Evolutionary conservation across 2,329 filamentous ascomycete species (phyloP), one percentile per base, ranked within the genome.

Genomic region (Ilyonectria sp.): DNA sequence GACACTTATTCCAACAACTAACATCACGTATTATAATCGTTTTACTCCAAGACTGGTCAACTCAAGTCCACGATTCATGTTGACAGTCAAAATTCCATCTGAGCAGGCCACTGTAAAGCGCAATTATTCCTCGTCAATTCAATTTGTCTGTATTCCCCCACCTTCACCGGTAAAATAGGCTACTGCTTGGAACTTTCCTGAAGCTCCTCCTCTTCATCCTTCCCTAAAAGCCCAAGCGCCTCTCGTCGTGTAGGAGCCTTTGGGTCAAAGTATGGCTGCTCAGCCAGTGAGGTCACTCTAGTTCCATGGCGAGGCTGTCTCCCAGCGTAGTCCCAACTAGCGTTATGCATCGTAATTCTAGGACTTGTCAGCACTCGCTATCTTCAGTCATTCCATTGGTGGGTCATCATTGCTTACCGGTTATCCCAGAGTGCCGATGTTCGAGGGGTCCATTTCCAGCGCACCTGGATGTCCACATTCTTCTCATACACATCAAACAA

Each of bases 401-500:
- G 4, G n/a, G 7, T 17, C 29, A 6, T 5, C 5, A 6, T 11
- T 2, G 75, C 83, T 74, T 47, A 88, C 83, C 89, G 84, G 72
- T 93, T 93, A 74, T 93, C 91, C 91, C 91, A 93, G 4, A 93
- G 79, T 0, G 90, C 92, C 58, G 87, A 91, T 0, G 91, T 92
- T 29, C 85, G 80, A 0, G 90, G 88, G 0, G 88, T 92, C 92
- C 92, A 94, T 74, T 86, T 88, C 81, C 93, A 93, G 0, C 91
- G 86, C 6, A 93, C 85, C 77, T 94, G 91, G 60, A 93, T 93
- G 74, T 94, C 92, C 4, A 91, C 84, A 64, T 91, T 92, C 69
- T 84, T 84, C 80, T 93, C 91, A 75, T 89, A 93, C 0, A 93
- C 90, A 75, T 92, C 85, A 69, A 84, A 93, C 37, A 94, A 78